A percentile compares a stretch with the other conserved stretches of the same genome.
These are phyloP conservation scores for Catunica adiposa DNA, from an alignment of 2,329 filamentous ascomycete species.

Conservation along the genomic window DNA sequence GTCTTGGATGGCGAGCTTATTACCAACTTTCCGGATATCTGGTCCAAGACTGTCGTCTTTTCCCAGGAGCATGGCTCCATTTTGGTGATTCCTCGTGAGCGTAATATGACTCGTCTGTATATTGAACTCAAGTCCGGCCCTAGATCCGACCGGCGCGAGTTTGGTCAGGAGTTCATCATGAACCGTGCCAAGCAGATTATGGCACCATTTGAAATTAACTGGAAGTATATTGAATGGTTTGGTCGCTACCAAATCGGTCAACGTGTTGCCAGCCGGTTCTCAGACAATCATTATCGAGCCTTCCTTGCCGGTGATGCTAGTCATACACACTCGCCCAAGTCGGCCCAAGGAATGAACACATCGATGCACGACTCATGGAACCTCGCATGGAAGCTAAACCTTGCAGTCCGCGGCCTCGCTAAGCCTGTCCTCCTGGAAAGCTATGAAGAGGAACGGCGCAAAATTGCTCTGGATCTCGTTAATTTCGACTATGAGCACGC, in stretches of 20 bases:
- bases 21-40: slow-evolving; percentile 59
- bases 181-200: slow-evolving; percentile 45
- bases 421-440: slow-evolving; percentile 38
- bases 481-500: slow-evolving; percentile 43
- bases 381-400: slow-evolving; percentile 34
- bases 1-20: slow-evolving; percentile 55
- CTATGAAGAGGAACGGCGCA: slow-evolving; percentile 46
- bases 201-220: slow-evolving; percentile 38
- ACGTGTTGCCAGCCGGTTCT: slow-evolving; percentile 53
- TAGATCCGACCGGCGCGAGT: slow-evolving; percentile 26
- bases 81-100: slow-evolving; percentile 56
- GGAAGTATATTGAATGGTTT: slow-evolving; percentile 52
- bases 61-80: slow-evolving; percentile 52
- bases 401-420: slow-evolving; percentile 38
- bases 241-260: slow-evolving; percentile 56
- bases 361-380: slow-evolving; percentile 47
- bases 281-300: slow-evolving; percentile 42
- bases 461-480: slow-evolving; percentile 42
- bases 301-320: slow-evolving; percentile 56
- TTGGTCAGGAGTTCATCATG: slow-evolving; percentile 54
- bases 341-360: slow-evolving; percentile 52
- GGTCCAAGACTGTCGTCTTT: slow-evolving; percentile 56
- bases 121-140: slow-evolving; percentile 36
- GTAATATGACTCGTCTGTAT: slow-evolving; percentile 51
- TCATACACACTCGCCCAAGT: slow-evolving; percentile 57